Evolutionary conservation across 176 grass and related monocot species (phyloP).

Genomic region (barley (Hordeum vulgare)): MorexV3_pseudomolecules_assembly NC_058522.1:84090977-84091476

Average conservation of each 20-base stretch:
- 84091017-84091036: constrained; percentile 77
- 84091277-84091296: constrained; percentile 19
- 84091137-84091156: constrained; percentile 28
- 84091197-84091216: constrained; percentile 40
- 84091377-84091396: constrained; percentile 3
- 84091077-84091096: constrained; percentile 73
- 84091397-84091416: neutral
- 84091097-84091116: constrained; percentile 69
- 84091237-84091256: constrained; percentile 16
- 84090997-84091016: constrained; percentile 60
- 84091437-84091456: neutral
- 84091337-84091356: constrained; percentile 2
- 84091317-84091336: constrained; percentile 45
- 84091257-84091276: constrained; percentile 6
- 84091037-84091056: constrained; percentile 57
- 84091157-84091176: constrained; percentile 15
- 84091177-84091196: constrained; percentile 23
- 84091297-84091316: constrained; percentile 28
- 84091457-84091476: neutral
- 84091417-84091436: neutral
- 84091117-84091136: constrained; percentile 32
- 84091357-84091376: neutral
- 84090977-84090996: constrained; percentile 65
- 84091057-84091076: constrained; percentile 47
- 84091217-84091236: constrained; percentile 54